Evolutionary conservation across 1,284 basidiomycete species (phyloP).

Genomic region (Naganishia sp.): DNA sequence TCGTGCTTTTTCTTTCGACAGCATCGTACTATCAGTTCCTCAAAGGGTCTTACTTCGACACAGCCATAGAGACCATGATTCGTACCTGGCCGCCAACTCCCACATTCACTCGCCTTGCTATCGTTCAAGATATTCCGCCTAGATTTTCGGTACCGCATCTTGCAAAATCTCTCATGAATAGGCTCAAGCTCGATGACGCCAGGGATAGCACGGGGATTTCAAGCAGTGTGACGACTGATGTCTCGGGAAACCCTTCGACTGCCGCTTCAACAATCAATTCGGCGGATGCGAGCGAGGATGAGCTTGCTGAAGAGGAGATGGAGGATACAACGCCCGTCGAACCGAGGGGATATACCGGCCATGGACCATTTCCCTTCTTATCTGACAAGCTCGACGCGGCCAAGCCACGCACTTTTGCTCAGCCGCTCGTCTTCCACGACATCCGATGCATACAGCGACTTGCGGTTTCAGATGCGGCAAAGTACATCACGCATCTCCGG

Average conservation of each 20-base stretch:
- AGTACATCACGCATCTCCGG: constrained; percentile 50
- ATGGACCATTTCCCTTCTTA: constrained; percentile 53
- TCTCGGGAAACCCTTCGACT: constrained; percentile 19
- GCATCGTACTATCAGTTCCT: constrained; percentile 20
- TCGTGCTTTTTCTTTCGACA: not conserved
- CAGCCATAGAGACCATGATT: constrained; percentile 51
- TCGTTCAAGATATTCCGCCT: constrained; percentile 54
- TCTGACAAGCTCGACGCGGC: constrained; percentile 42
- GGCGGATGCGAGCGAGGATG: constrained; percentile 38
- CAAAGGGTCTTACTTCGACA: constrained; percentile 54
- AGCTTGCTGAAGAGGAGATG: constrained; percentile 33
- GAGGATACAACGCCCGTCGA: constrained; percentile 36
- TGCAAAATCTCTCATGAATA: constrained; percentile 25
- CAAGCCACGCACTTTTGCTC: constrained; percentile 53
- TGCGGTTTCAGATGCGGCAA: constrained; percentile 46
- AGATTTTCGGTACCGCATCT: constrained; percentile 44
- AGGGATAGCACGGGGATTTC: constrained; percentile 25
- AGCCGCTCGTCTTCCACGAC: constrained; percentile 56
- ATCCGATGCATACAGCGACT: constrained; percentile 51
- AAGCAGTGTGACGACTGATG: constrained; percentile 26
- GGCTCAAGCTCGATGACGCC: constrained; percentile 28
- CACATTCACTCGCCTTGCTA: constrained; percentile 49
- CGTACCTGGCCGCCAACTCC: constrained; percentile 46
- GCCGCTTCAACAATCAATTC: constrained; percentile 40
- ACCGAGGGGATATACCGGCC: constrained; percentile 48